These are phyloP conservation scores for Moelleriella libera DNA, from an alignment of 2,329 filamentous ascomycete genomes.

Conservation along the genomic window DNA sequence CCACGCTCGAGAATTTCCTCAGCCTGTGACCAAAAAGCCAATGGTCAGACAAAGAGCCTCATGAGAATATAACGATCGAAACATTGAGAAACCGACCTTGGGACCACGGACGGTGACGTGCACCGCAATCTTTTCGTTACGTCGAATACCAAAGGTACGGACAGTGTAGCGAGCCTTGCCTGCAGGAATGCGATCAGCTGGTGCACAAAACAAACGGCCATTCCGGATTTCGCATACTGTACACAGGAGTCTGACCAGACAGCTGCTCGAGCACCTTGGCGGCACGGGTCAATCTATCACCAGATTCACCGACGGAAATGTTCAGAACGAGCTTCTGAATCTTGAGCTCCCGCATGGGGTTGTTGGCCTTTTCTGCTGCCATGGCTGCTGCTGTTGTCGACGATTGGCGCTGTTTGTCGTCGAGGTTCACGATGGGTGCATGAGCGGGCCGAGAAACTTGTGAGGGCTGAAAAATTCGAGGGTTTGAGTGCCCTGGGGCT, in stretches of 20 bases:
- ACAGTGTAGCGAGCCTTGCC: slow-evolving; percentile 99
- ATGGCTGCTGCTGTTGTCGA: slow-evolving; percentile 23
- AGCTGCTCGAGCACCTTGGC: slow-evolving; percentile 99
- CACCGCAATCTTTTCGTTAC: slow-evolving; percentile 99
- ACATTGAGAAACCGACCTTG: slow-evolving; percentile 30
- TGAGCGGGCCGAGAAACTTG: slow-evolving; percentile 17
- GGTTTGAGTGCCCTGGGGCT: slow-evolving; percentile 26
- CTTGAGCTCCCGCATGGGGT: slow-evolving; percentile 99
- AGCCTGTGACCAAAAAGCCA: slow-evolving; percentile 35
- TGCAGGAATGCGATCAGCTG: slow-evolving; percentile 19
- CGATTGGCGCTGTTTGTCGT: neutral
- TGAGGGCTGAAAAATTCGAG: slow-evolving; percentile 22
- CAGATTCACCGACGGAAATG: slow-evolving; percentile 99
- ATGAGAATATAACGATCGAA: too few species aligned
- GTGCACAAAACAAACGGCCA: slow-evolving; percentile 1
- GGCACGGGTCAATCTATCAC: slow-evolving; percentile 99
- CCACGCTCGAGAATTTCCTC: slow-evolving; percentile 99
- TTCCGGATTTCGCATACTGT: slow-evolving; percentile 50
- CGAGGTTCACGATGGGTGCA: slow-evolving; percentile 10
- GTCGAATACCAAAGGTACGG: slow-evolving; percentile 99
- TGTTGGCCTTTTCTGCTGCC: slow-evolving; percentile 71
- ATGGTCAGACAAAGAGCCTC: too few species aligned
- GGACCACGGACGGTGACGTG: slow-evolving; percentile 99
- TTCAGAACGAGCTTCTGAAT: slow-evolving; percentile 99
- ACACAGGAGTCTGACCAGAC: slow-evolving; percentile 98